phyloP scores from a whole-genome alignment of 306 rosid species.

The Acacia confusa region DNA sequence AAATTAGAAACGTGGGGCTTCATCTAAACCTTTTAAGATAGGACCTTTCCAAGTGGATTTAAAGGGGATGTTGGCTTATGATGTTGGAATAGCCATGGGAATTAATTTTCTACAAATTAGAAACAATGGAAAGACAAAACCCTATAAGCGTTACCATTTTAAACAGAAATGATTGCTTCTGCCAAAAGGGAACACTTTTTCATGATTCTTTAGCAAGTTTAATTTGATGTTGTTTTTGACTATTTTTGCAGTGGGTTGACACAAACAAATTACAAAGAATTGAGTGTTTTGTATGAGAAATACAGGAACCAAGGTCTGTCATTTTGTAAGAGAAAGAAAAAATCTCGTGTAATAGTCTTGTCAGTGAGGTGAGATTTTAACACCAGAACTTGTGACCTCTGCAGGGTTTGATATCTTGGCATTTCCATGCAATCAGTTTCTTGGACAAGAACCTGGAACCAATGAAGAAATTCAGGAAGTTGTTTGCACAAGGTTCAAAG shows the following conservation, averaged over 20 bases:
- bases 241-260: slow-evolving; percentile 77
- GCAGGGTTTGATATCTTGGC: slow-evolving; percentile 91
- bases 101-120: neutral
- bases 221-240: slow-evolving; percentile 1
- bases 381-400: slow-evolving; percentile 10
- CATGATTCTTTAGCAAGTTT: neutral
- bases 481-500: slow-evolving; percentile 84
- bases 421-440: slow-evolving; percentile 97
- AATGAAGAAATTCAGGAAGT: slow-evolving; percentile 73
- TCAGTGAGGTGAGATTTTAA: slow-evolving; percentile 8
- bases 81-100: neutral
- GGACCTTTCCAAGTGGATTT: neutral
- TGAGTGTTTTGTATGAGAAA: slow-evolving; percentile 66
- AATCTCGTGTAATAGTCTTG: neutral
- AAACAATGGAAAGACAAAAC: neutral
- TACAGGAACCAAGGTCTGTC: slow-evolving; percentile 71
- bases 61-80: neutral
- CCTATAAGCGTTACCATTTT: neutral
- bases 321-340: slow-evolving; percentile 12
- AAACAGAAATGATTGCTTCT: neutral
- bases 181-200: neutral
- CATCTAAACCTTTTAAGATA: neutral
- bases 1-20: neutral
- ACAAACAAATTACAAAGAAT: slow-evolving; percentile 78
- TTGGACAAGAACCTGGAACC: slow-evolving; percentile 84